Evolutionary conservation across 1,139 yeast genomes (phyloP), one percentile per base, ranked within the genome.

Genomic region (Pichia sp.): DNA sequence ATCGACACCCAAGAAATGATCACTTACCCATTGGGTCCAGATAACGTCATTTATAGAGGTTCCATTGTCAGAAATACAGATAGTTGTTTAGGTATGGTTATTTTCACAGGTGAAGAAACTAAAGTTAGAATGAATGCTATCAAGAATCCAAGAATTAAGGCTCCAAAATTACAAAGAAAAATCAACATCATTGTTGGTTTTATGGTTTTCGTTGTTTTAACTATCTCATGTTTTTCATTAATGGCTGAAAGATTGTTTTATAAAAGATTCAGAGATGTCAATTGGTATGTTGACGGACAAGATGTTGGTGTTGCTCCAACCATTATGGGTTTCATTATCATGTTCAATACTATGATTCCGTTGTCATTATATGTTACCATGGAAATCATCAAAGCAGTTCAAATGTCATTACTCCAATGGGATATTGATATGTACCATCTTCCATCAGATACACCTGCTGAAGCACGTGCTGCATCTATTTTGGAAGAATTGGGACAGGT

Each of bases 401-500:
- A 94, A 64, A 76, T 90, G 65, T 67, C 84, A 38, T 72, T 91
- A 53, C 70, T 94, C 59, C 96, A 89, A 62, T 82, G 80, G 76
- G 99, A 94, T 67, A 78, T 93, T 44, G 99, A 94, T 65, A 89
- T 94, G 96, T 94, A 93, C 61, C 90, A 93, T 63, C 76, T 72
- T 18, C 85, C 80, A 37, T 76, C 90, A 4, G 81, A 93, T 60
- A 93, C 96, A 0, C 96, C 96, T 0, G 94, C 96, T 39, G 96
- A 87, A 59, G 96, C 96, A 0, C 84, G 91, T 60, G 91, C 99
- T 0, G 96, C 98, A 0, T 88, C 98, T 0, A 90, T 93, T 57
- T 76, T 93, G 56, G 99, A 94, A 63, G 99, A 94, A 66, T 72
- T 94, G 57, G 99, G 99, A 3, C 99, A 94, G 64, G 98, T 94